Base-by-base conservation (phyloP, 768 basidiomycete genomes). In the Mycena amicta region DNA sequence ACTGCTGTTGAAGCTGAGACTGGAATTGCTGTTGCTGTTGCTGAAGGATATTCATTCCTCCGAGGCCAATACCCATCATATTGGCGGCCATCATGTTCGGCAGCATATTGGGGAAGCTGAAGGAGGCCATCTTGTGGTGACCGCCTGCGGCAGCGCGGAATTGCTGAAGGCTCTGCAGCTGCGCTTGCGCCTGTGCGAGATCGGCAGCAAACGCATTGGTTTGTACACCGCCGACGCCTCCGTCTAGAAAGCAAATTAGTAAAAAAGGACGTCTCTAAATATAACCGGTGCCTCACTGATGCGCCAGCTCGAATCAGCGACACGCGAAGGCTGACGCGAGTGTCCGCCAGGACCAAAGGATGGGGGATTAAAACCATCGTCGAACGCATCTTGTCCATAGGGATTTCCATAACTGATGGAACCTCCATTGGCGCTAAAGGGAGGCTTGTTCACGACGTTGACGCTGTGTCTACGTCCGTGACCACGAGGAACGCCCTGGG, bases 41-140 rank as follows among this genome's bases (percentile, higher is more conserved):
- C 69, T 96, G 95, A 60, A 95, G 82, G 23, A 95, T 75, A 71
- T 88, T 94, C 70, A 89, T 86, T 46, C 91, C 85, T 29, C 90
- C 89, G 53, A 93, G 81, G 49, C 88, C 88, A 33, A 95, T 76
- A 20, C 93, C 92, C 92, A 94, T 93, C 88, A 92, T 95, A 66
- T 92, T 97, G 18, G 93, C 95, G 2, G 93, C 95, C 90, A 95
- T 92, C 85, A 96, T 90, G 68, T 95, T 95, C 4, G 95, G 95
- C 15, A 97, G 79, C 93, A 97, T 97, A 71, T 97, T 97, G 4
- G 95, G 95, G 79, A 98, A 95, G 70, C 92, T 93, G 77, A 97
- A 98, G 3, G 95, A 98, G 8, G 92, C 85, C 93, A 97, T 94
- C 80, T 96, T 96, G 71, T 93, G 88, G 66, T 96, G 95, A 11